Base-by-base conservation (phyloP, 345 rosid genomes). In the Lepidium sativum region DNA sequence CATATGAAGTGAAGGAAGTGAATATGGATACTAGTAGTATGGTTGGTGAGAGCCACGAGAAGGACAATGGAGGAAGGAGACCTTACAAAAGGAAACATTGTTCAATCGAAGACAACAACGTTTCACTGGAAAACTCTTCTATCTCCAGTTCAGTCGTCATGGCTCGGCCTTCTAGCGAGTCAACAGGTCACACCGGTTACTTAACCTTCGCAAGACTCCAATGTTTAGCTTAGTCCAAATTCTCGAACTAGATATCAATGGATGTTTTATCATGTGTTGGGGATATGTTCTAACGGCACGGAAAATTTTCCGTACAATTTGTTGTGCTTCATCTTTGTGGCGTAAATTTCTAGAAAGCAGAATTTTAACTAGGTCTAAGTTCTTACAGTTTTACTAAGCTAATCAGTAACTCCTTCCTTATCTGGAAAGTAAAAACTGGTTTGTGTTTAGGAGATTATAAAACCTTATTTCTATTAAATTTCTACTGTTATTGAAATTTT, bases 171-270 rank as follows among this genome's bases (percentile, higher is more conserved):
- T 82, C 79, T 54, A 65, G 82, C 6, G 99, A 94, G 40, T 75
- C 96, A 16, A 82, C 84, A 82, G 97, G 99, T 54, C 99, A 94
- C 75, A 94, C 97, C 1, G 99, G 99, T 23, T 94, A 86, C 71
- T 75, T 94, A 76, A 94, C 97, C 55, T 90, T 94, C 52, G 95
- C 96, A 41, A 83, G 99, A 73, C 95, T 86, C 21, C 80, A 80
- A 44, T 90, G 96, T 60, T 55, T 73, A n/a, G 56, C 68, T 27
- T 73, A 63, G 57, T 42, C 45, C 61, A 48, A 9, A 29, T 14
- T 31, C 8, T 67, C 27, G 13, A 44, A 53, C 52, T 9, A 29
- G 1, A 31, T 12, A 20, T 3, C 64, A 42, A 15, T 16, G 54
- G 50, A 21, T 29, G 11, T 44, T 35, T 50, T 31, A 8, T 9